Evolutionary conservation across 192 early-diverging fungal species (phyloP).

Genomic region (Mortierella claussenii): DNA sequence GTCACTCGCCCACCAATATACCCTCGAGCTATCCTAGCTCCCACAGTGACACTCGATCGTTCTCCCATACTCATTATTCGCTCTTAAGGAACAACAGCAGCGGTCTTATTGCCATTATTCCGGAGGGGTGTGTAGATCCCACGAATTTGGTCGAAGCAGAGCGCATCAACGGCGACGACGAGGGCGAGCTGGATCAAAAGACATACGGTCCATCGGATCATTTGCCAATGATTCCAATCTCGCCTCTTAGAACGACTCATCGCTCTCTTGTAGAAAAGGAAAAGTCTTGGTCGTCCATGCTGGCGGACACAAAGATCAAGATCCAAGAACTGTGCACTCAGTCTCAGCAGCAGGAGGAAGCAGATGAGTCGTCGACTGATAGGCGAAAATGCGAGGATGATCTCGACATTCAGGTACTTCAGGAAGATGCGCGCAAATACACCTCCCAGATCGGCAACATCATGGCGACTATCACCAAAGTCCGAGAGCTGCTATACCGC

Average conservation of each 20-base stretch:
- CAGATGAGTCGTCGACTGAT: conserved; percentile 2
- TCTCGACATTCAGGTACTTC: conserved; percentile 5
- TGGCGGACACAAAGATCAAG: conserved; percentile 20
- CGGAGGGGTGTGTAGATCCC: conserved; percentile 65
- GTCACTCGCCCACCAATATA: conserved; percentile 34
- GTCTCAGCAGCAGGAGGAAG: conserved; percentile 10
- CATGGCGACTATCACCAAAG: conserved; percentile 58
- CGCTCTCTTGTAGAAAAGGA: conserved; percentile 60
- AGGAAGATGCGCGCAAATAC: conserved; percentile 56
- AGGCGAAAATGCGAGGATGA: conserved; percentile 4
- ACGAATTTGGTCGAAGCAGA: conserved; percentile 61
- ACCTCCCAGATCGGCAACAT: conserved; percentile 46
- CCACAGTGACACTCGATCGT: conserved; percentile 19
- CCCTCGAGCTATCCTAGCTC: conserved; percentile 23
- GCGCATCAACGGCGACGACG: conserved; percentile 54
- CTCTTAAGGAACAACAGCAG: conserved; percentile 22
- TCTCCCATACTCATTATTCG: conserved; percentile 23
- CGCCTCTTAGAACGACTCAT: conserved; percentile 59
- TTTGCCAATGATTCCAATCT: conserved; percentile 63
- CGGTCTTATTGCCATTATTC: conserved; percentile 45
- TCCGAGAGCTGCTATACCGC: conserved; percentile 59
- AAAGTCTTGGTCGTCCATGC: conserved; percentile 39
- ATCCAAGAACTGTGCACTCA: conserved; percentile 25
- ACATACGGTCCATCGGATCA: conserved; percentile 51
- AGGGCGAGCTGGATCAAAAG: conserved; percentile 30